phyloP scores from a whole-genome alignment of 2,329 filamentous ascomycete genomes.

The Phaeomoniella chlamydospora region DNA sequence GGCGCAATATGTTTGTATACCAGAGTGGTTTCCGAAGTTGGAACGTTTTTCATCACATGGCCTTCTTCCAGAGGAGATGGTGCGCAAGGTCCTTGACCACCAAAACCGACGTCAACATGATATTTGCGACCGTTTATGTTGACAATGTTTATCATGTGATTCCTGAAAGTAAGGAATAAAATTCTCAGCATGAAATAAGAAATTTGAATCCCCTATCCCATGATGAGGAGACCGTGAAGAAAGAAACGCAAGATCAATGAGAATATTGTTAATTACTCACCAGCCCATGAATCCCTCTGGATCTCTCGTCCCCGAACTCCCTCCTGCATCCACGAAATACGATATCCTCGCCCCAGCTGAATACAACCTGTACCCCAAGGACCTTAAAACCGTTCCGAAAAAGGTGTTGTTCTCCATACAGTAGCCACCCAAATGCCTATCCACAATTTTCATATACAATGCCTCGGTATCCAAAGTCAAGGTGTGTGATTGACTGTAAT shows the following conservation, averaged over 20 bases:
- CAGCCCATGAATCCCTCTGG: slow-evolving; percentile 29
- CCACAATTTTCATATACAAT: slow-evolving; percentile 39
- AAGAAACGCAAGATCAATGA: no score
- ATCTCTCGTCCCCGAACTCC: slow-evolving; percentile 14
- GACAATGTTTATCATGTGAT: slow-evolving; percentile 49
- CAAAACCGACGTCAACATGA: slow-evolving; percentile 4
- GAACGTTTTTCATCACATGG: neutral
- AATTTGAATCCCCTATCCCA: no score
- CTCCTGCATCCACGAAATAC: slow-evolving; percentile 17
- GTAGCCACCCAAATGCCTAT: slow-evolving; percentile 38
- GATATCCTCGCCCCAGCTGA: slow-evolving; percentile 38
- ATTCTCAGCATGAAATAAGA: no score
- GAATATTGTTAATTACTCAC: no score
- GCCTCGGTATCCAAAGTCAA: slow-evolving; percentile 34
- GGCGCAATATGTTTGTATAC: slow-evolving; percentile 16
- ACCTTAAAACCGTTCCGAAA: slow-evolving; percentile 35
- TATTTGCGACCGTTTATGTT: slow-evolving; percentile 32
- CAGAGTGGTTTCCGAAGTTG: neutral
- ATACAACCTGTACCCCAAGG: slow-evolving; percentile 39
- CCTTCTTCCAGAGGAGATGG: slow-evolving; percentile 2
- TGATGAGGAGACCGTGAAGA: no score
- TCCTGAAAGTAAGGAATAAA: no score
- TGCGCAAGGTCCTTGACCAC: neutral
- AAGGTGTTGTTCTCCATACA: slow-evolving; percentile 47
- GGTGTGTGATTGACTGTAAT: slow-evolving; percentile 34